Evolutionary conservation across 352 stramenopile species (phyloP).

Genomic region (Phytophthora pseudosyringae): DNA sequence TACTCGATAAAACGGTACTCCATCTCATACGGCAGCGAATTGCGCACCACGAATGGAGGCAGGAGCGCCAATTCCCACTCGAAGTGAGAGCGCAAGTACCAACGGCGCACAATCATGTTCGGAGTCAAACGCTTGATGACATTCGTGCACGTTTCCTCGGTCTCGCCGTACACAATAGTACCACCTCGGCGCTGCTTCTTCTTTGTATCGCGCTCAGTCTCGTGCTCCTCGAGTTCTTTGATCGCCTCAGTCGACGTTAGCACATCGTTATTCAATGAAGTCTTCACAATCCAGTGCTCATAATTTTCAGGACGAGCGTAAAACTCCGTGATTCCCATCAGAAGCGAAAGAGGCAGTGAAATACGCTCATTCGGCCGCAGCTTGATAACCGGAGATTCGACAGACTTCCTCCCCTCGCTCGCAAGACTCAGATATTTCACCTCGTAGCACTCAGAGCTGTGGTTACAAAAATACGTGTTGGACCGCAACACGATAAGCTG

Average conservation of each 20-base stretch:
- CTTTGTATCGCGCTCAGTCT: slow-evolving; percentile 52
- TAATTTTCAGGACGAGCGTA: slow-evolving; percentile 72
- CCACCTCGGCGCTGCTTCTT: slow-evolving; percentile 63
- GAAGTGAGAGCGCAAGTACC: slow-evolving; percentile 76
- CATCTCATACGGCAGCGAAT: slow-evolving; percentile 85
- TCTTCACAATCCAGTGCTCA: slow-evolving; percentile 81
- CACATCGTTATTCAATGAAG: slow-evolving; percentile 79
- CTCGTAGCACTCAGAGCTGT: slow-evolving; percentile 75
- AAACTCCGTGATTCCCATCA: slow-evolving; percentile 88
- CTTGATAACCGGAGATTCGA: slow-evolving; percentile 68
- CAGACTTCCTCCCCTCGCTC: slow-evolving; percentile 46
- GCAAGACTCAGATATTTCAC: slow-evolving; percentile 77
- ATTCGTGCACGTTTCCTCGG: slow-evolving; percentile 76
- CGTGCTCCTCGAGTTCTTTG: slow-evolving; percentile 63
- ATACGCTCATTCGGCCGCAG: slow-evolving; percentile 71
- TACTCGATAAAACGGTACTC: slow-evolving; percentile 90
- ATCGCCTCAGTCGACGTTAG: slow-evolving; percentile 64
- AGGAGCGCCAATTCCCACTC: slow-evolving; percentile 84
- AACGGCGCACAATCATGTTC: slow-evolving; percentile 79
- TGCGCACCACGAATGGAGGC: slow-evolving; percentile 86
- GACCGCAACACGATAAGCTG: slow-evolving; percentile 80
- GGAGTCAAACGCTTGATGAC: slow-evolving; percentile 75
- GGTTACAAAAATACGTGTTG: slow-evolving; percentile 84
- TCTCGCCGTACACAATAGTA: slow-evolving; percentile 80
- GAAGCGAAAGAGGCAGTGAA: slow-evolving; percentile 62